Base-by-base conservation (phyloP, 1,284 basidiomycete genomes). In the Coniophora puteana region DNA sequence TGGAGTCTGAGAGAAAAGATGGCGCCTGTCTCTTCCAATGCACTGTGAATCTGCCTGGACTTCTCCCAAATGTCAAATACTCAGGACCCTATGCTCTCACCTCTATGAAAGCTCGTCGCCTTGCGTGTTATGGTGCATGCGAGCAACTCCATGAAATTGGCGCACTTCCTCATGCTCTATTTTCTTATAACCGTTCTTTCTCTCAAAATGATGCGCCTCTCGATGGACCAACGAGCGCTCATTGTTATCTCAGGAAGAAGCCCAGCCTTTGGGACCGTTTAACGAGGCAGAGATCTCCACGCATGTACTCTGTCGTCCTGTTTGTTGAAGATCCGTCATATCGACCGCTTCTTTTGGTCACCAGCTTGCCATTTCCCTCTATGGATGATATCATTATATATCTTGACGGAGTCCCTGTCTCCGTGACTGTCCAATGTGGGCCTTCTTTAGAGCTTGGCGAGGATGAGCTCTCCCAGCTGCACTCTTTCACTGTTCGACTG, bases 241-340 rank as follows among this genome's bases (percentile, higher is more conserved):
- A 68, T 28, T 58, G 65, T 31, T 86, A 88, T 61, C 58, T 63
- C 6, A 70, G 72, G 42, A 80, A 76, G 53, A 59, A 56, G 25
- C 76, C 86, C 8, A 62, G 68, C 32, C 86, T 89, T 52, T 89
- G 87, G 86, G 46, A 48, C 8, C 73, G 76, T 53, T 58, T 62
- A 50, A 53, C 32, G 51, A 55, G 50, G 40, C 52, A 42, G 44
- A 60, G 38, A 43, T 53, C 29, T 30, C 54, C 22, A 48, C 55
- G 8, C 59, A 84, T 62, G 25, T 81, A 81, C 55, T 78, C 84
- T 23, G 70, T 72, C 12, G 58, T 86, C 31, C 57, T 85, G 33
- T 65, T 58, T 8, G 55, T 72, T 8, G 56, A 58, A 11, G 65
- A 57, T 18, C 49, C 46, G 12, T 43, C 57, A 18, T 72, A 78